Evolutionary conservation across 345 rosid species (phyloP), one percentile per base, ranked within the genome.

Genomic region (Jatropha curcas): DNA sequence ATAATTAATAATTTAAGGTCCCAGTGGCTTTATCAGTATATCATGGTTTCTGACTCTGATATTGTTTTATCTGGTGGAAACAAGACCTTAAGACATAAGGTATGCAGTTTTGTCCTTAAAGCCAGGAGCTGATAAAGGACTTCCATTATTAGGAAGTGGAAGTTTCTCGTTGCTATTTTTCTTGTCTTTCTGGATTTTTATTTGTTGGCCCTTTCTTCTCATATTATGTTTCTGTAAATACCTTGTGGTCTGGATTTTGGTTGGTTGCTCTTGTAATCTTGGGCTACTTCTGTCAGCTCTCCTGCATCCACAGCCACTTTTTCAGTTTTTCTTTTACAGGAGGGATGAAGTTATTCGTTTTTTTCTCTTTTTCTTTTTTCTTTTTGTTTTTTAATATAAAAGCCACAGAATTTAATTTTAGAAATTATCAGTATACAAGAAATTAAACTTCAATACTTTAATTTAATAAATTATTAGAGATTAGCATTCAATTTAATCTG

Each of bases 241-340:
- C 33, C 30, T 27, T 70, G 28, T 35, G 65, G 55, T 10, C 2
- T 59, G 34, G 39, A 41, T 20, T 33, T 71, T n/a, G 67, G 57
- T 60, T 28, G 57, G 20, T 71, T 55, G 56, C 66, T 45, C 34
- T 45, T 70, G 74, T 70, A 27, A 43, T 27, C 10, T 2, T 43
- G 33, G 56, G 9, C 34, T 57, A 37, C 19, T 45, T 4, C 27
- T 58, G 43, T 58, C 43, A 20, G 45, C 37, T 65, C 45, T 34
- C 39, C 25, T 50, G 60, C 68, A 24, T 48, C 56, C 58, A 34
- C 46, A 9, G 48, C 48, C 17, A 69, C 35, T 13, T 7, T 50
- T 60, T 25, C 16, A 41, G 45, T 1, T 41, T 39, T 9, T 41
- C 0, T 41, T 41, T 41, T 41, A 10, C n/a, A n/a, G n/a, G 41